Conservation (phyloP, 129 eudicot genomes). For the Flaveria brownii region DNA sequence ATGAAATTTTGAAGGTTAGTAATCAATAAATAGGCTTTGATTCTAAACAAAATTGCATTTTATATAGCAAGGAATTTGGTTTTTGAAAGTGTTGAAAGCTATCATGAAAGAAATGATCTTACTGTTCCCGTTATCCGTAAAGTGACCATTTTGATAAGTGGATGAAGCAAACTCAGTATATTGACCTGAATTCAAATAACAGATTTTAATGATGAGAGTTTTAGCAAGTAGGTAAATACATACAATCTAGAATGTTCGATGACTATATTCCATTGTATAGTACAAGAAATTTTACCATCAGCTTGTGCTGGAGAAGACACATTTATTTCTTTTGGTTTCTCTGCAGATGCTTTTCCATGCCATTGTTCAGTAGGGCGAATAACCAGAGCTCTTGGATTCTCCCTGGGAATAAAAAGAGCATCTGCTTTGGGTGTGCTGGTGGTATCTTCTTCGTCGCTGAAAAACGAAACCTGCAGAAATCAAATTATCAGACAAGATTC, state of each 20-base stretch:
- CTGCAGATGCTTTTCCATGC: slow-evolving; percentile 56
- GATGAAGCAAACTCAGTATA: slow-evolving; percentile 19
- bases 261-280: background rate
- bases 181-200: slow-evolving; percentile 38
- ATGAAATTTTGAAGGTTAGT: background rate
- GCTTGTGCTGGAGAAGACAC: slow-evolving; percentile 40
- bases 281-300: slow-evolving; percentile 47
- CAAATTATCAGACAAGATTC: slow-evolving; percentile 5
- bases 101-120: slow-evolving; percentile 23
- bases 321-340: slow-evolving; percentile 40
- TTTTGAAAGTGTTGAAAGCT: background rate
- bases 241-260: slow-evolving; percentile 7
- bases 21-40: background rate
- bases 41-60: background rate
- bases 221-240: background rate
- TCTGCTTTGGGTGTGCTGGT: slow-evolving; percentile 92
- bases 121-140: slow-evolving; percentile 46
- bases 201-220: slow-evolving; percentile 4
- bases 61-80: background rate
- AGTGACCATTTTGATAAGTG: slow-evolving; percentile 42
- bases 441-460: slow-evolving; percentile 79
- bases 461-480: slow-evolving; percentile 70
- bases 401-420: slow-evolving; percentile 91
- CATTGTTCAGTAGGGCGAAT: slow-evolving; percentile 83
- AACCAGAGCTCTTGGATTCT: slow-evolving; percentile 92